Conservation (phyloP, 1,139 yeast genomes). For the Eremothecium cymbalariae region DNA sequence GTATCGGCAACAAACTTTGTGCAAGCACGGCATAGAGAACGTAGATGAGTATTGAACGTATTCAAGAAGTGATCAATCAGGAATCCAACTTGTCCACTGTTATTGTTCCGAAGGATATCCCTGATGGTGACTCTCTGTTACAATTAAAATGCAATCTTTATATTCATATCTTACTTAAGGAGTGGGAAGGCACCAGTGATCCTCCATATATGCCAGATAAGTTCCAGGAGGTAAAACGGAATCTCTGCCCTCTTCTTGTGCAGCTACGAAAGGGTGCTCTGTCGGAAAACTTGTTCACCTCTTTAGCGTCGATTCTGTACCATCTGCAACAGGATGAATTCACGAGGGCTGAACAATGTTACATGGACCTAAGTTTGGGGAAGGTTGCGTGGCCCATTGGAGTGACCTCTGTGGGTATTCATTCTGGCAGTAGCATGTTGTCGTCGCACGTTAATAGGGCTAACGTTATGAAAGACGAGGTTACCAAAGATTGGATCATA, state of each 20-base stretch:
- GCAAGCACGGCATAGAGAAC: no score
- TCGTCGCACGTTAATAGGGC: slow-evolving; percentile 31
- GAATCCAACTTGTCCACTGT: slow-evolving; percentile 29
- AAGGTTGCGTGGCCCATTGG: slow-evolving; percentile 94
- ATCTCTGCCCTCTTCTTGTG: slow-evolving; percentile 53
- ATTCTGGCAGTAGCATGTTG: slow-evolving; percentile 39
- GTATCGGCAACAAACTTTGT: no score
- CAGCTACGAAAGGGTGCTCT: slow-evolving; percentile 46
- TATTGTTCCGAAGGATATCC: slow-evolving; percentile 20
- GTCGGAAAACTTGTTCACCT: slow-evolving; percentile 40
- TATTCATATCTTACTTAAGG: slow-evolving; percentile 39
- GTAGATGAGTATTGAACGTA: not conserved
- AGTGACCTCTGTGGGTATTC: slow-evolving; percentile 70
- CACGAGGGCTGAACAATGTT: slow-evolving; percentile 56
- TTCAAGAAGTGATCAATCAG: not conserved
- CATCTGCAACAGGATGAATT: slow-evolving; percentile 50
- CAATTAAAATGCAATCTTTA: slow-evolving; percentile 42
- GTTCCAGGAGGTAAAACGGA: slow-evolving; percentile 47
- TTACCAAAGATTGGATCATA: slow-evolving; percentile 69
- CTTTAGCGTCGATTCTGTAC: slow-evolving; percentile 52
- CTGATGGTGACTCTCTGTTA: slow-evolving; percentile 18
- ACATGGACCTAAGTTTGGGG: slow-evolving; percentile 72
- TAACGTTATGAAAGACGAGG: slow-evolving; percentile 72
- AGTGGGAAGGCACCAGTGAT: slow-evolving; percentile 37
- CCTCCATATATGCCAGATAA: slow-evolving; percentile 18